Conservation (phyloP, 371 early-diverging fungal species). For the Mucor irregularis region DNA sequence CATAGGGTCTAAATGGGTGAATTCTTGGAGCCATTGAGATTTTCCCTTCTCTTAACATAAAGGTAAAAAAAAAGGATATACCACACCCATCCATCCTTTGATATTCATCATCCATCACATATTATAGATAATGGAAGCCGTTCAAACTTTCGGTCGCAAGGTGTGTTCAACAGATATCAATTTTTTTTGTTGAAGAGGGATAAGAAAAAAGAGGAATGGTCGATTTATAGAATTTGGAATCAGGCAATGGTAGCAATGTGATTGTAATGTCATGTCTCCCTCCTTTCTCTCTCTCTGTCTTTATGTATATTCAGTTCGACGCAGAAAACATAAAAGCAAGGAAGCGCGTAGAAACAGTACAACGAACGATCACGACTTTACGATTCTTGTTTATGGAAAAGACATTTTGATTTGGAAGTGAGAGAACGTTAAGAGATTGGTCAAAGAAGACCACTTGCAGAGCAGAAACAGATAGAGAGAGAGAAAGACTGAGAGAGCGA, state of each 20-base stretch:
- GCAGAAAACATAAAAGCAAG: no score
- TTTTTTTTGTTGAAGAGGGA: neutral
- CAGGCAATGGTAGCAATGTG: neutral
- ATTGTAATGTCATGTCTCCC: no score
- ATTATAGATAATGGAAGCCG: constrained; percentile 49
- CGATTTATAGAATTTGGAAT: neutral
- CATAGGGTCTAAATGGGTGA: no score
- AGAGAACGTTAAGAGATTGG: no score
- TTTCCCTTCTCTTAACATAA: constrained; percentile 24
- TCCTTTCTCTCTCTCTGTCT: neutral
- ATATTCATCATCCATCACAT: neutral
- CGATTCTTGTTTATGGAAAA: no score
- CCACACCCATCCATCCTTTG: constrained; percentile 8
- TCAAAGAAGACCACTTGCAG: neutral
- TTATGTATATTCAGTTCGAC: neutral
- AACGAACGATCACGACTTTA: no score
- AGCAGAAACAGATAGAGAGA: no score
- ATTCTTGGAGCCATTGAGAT: neutral
- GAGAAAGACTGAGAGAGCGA: no score
- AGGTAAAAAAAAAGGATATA: constrained; percentile 6
- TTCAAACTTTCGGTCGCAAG: constrained; percentile 62
- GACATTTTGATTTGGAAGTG: no score
- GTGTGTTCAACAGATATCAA: no score
- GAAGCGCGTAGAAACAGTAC: no score
- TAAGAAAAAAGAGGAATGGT: neutral